Evolutionary conservation across 2,329 filamentous ascomycete genomes (phyloP).

Genomic region (Aschersonia sp.): DNA sequence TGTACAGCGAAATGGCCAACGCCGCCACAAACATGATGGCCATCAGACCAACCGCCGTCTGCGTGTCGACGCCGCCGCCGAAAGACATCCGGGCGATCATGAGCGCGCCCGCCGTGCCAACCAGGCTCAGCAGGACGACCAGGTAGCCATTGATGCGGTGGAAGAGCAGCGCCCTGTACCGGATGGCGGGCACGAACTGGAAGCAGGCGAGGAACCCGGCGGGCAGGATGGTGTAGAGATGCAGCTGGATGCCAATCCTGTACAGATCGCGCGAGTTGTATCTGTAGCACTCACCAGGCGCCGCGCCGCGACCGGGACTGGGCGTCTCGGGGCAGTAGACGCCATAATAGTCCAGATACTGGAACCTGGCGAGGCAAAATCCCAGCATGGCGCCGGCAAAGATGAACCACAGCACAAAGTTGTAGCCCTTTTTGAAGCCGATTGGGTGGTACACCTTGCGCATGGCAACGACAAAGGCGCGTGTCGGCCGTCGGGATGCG

Average conservation of each 20-base stretch:
- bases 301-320: conserved; percentile 3
- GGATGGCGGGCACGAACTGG: conserved; percentile 31
- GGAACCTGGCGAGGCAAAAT: conserved; percentile 31
- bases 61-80: conserved; percentile 34
- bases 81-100: conserved; percentile 35
- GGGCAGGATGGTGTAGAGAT: conserved; percentile 27
- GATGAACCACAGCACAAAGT: conserved; percentile 12
- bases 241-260: conserved; percentile 26
- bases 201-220: conserved; percentile 24
- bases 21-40: conserved; percentile 26
- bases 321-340: conserved; percentile 11
- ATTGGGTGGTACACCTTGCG: conserved; percentile 4
- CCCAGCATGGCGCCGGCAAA: conserved; percentile 17
- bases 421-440: conserved; percentile 8
- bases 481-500: neutral
- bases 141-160: conserved; percentile 46
- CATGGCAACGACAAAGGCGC: neutral
- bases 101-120: conserved; percentile 30
- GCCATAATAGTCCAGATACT: conserved; percentile 30
- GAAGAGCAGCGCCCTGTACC: conserved; percentile 31
- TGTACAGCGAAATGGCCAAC: conserved; percentile 31
- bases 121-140: conserved; percentile 28
- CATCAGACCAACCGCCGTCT: conserved; percentile 25
- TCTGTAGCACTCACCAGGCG: conserved; percentile 24
- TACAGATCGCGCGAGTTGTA: conserved; percentile 12